These are phyloP conservation scores for Cryptosporidium andersoni DNA, from an alignment of 169 alveolate genomes.

Conservation along the genomic window DNA sequence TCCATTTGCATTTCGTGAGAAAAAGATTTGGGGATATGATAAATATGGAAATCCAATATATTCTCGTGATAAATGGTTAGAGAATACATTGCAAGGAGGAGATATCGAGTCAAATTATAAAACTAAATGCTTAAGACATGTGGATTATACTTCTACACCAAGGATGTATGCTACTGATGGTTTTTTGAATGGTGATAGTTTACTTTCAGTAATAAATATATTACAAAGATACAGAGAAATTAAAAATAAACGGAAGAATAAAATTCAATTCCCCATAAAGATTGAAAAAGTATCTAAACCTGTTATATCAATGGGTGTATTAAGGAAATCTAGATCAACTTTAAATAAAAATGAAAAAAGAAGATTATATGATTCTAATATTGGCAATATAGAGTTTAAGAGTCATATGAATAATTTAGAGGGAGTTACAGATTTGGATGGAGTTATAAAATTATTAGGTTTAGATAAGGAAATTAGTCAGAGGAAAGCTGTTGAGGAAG, in stretches of 20 bases:
- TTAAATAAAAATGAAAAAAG: too few relatives aligned
- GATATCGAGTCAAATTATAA: background rate
- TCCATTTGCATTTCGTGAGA: conserved; percentile 30
- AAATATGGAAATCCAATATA: conserved; percentile 42
- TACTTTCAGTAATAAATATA: conserved; percentile 25
- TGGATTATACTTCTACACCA: conserved; percentile 40
- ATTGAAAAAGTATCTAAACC: too few relatives aligned
- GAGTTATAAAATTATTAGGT: conserved; percentile 9
- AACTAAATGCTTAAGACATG: background rate
- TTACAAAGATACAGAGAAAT: conserved; percentile 23
- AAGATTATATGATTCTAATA: too few relatives aligned
- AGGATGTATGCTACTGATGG: conserved; percentile 32
- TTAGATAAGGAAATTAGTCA: conserved; percentile 1
- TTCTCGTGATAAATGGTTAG: conserved; percentile 36
- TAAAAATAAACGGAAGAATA: conserved; percentile 14
- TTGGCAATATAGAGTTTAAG: too few relatives aligned
- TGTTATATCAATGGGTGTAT: too few relatives aligned
- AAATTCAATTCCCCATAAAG: background rate
- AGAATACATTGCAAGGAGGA: conserved; percentile 1
- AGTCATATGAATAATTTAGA: conserved; percentile 7
- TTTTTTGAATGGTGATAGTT: conserved; percentile 35
- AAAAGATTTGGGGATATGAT: conserved; percentile 59
- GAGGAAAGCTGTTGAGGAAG: conserved; percentile 44
- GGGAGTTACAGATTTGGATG: conserved; percentile 45
- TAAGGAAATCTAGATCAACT: too few relatives aligned